phyloP scores from a whole-genome alignment of 495 filamentous ascomycete genomes.

The Penicillium bovifimosum region DNA sequence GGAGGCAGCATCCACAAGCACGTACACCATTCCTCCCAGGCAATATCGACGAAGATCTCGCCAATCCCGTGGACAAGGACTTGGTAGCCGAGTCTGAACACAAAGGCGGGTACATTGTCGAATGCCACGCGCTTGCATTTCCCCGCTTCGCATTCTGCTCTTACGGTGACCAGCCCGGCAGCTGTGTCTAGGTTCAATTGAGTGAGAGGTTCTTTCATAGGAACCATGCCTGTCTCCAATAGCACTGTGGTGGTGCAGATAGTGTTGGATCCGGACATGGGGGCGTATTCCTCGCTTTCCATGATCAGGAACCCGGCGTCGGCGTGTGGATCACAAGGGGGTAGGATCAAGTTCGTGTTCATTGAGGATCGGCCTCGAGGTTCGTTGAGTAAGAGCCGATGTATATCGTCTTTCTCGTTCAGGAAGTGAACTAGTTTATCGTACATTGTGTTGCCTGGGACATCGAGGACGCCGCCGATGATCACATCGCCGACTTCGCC shows the following conservation, averaged over 20 bases:
- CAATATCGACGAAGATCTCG: constrained; percentile 27
- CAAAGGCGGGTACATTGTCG: constrained; percentile 33
- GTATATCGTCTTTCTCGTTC: constrained; percentile 24
- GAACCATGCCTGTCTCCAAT: constrained; percentile 34
- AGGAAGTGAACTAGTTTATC: constrained; percentile 27
- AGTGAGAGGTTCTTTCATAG: constrained; percentile 32
- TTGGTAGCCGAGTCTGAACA: constrained; percentile 28
- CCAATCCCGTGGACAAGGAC: constrained; percentile 28
- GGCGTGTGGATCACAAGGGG: constrained; percentile 29
- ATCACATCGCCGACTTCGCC: constrained; percentile 35
- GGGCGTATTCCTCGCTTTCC: constrained; percentile 35
- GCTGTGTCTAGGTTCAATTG: constrained; percentile 26
- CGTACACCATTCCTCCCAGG: constrained; percentile 35
- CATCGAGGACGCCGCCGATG: constrained; percentile 30
- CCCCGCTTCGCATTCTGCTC: constrained; percentile 28
- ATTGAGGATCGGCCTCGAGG: constrained; percentile 32
- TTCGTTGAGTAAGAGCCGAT: constrained; percentile 34
- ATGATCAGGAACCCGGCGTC: constrained; percentile 37
- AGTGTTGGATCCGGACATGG: constrained; percentile 35
- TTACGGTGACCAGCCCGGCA: constrained; percentile 28
- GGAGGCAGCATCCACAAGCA: constrained; percentile 26
- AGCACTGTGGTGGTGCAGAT: constrained; percentile 33
- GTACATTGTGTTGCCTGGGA: constrained; percentile 30
- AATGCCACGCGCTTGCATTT: constrained; percentile 34
- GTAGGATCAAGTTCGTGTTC: constrained; percentile 32